Conservation (phyloP, 129 eudicot species). For the Flaveria brownii region DNA sequence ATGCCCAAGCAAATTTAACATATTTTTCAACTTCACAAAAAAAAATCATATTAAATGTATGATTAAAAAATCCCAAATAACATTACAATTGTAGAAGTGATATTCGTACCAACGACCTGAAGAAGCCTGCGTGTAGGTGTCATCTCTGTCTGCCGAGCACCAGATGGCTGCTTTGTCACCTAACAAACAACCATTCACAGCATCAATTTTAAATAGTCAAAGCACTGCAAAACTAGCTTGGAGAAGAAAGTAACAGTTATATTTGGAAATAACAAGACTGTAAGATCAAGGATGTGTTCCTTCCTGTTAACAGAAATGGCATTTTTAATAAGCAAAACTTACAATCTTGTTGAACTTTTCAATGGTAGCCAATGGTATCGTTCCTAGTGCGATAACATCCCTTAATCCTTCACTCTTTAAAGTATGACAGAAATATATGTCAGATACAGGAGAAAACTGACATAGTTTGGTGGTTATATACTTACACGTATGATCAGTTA, state of each 20-base stretch:
- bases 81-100: constrained; percentile 25
- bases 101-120: constrained; percentile 79
- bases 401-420: constrained; percentile 78
- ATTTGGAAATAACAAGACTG: not conserved
- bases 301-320: not conserved
- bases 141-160: constrained; percentile 62
- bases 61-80: constrained; percentile 10
- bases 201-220: constrained; percentile 19
- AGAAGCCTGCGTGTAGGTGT: constrained; percentile 75
- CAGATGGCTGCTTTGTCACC: constrained; percentile 69
- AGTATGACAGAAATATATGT: constrained; percentile 24
- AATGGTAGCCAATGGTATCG: constrained; percentile 85
- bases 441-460: constrained; percentile 17
- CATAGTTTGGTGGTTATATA: constrained; percentile 1
- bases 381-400: constrained; percentile 79
- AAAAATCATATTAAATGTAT: not conserved
- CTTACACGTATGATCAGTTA: constrained; percentile 8
- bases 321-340: constrained; percentile 41
- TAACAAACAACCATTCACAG: constrained; percentile 28
- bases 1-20: not conserved
- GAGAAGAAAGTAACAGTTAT: constrained; percentile 8
- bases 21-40: not conserved
- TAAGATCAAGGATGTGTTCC: constrained; percentile 5
- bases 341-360: constrained; percentile 90
- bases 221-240: constrained; percentile 20